phyloP scores from a whole-genome alignment of 768 basidiomycete genomes.

The Lactifluus subvellereus region DNA sequence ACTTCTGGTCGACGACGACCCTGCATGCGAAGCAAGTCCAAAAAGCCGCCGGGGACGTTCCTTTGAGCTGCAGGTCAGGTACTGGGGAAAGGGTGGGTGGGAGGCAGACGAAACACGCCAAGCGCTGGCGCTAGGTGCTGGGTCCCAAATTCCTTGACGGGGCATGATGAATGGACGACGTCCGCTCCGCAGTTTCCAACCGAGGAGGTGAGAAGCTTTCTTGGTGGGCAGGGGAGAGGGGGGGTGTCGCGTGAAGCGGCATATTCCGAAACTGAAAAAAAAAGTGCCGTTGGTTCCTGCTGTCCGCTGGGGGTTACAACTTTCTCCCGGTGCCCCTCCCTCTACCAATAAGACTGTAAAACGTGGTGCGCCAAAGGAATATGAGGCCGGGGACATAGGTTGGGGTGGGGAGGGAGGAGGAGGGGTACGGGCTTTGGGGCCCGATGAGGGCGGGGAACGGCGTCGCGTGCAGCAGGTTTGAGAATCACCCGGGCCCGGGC shows the following conservation, averaged over 20 bases:
- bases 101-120: not conserved
- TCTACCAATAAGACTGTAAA: not conserved
- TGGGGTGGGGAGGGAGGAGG: not conserved
- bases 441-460: not conserved
- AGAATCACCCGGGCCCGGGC: not conserved
- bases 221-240: not conserved
- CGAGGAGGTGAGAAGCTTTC: not conserved
- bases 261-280: not conserved
- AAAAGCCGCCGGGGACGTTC: not conserved
- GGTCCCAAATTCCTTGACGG: slow-evolving; percentile 2
- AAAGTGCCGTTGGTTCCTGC: not conserved
- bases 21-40: not conserved
- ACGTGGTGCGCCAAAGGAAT: not conserved
- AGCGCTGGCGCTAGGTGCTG: not conserved
- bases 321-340: not conserved
- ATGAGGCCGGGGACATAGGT: not conserved
- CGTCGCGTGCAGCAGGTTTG: not conserved
- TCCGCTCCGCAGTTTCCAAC: not conserved
- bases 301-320: too few relatives aligned
- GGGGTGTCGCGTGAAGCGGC: not conserved
- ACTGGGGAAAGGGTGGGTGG: not conserved
- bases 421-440: not conserved
- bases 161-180: not conserved
- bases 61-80: not conserved
- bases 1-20: not conserved